Base-by-base conservation (phyloP, 371 early-diverging fungal genomes). In the Blastocladiella emersonii region DNA sequence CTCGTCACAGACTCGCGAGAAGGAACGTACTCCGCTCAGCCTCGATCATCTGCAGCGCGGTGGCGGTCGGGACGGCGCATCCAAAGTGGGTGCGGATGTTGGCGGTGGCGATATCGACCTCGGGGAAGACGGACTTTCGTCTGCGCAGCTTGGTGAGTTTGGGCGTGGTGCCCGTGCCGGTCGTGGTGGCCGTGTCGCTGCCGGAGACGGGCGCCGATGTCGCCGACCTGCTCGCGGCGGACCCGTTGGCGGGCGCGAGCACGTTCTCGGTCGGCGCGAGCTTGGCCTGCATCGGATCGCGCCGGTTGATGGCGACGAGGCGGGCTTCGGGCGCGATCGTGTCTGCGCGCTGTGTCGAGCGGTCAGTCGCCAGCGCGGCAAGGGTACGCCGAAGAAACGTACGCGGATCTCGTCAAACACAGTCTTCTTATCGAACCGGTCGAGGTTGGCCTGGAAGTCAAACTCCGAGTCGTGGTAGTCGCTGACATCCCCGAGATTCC, bases 391-490 rank as follows among this genome's bases (percentile, higher is more conserved):
- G 15, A 7, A 27, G 34, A 17, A 55, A 55, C 55, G 34, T 30
- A 55, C 64, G 21, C 85, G 75, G 44, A 91, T 88, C 67, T 90
- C 86, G 23, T 80, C 88, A 84, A 89, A 91, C 57, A 88, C 82
- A 53, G 78, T 78, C 34, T 77, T 76, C 74, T 91, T 91, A 66
- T 91, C 83, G 80, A 87, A 85, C 72, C 82, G 78, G n/a, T 74
- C 70, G 35, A 91, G 68, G 64, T 87, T 85, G 36, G 82, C 81
- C 68, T 89, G 87, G 66, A 90, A 89, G 66, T 90, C 90, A 74
- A 91, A 91, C 62, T 89, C 90, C 45, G 86, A 74, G 37, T 76
- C 79, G 61, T 71, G 73, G 39, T 79, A 81, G 32, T 75, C 77
- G 34, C 77, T 71, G 7, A 80, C 83, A 67, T 85, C 83, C 21